These are phyloP conservation scores for Saccharomyces mikatae DNA, from an alignment of 805 yeast genomes.

Conservation along the genomic window DNA sequence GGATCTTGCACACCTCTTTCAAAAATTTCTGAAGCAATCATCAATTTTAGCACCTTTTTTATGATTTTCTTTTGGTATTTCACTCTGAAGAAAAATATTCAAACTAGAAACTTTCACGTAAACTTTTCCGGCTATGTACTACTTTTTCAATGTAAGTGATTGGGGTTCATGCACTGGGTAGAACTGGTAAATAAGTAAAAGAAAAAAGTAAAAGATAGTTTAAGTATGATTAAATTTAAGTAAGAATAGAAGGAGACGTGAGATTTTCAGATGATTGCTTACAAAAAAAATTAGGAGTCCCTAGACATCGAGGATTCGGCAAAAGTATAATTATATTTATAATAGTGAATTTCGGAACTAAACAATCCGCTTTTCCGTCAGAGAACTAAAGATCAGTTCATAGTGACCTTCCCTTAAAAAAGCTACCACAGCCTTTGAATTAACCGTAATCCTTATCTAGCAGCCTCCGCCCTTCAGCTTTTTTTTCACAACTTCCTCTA, in stretches of 20 bases:
- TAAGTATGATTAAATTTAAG: background rate
- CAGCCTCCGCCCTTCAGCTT: background rate
- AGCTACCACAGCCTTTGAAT: background rate
- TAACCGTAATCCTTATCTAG: background rate
- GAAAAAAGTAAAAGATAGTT: background rate
- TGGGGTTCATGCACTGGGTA: background rate
- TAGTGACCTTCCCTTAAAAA: background rate
- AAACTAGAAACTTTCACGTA: background rate
- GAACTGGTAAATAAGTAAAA: background rate
- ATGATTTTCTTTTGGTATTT: background rate
- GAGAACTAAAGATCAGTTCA: background rate
- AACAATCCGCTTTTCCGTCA: background rate
- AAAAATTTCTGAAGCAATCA: constrained; percentile 13
- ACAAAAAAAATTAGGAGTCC: background rate
- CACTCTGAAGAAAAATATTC: background rate
- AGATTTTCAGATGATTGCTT: background rate
- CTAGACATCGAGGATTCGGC: background rate
- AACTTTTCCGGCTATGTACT: background rate
- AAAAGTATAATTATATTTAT: background rate
- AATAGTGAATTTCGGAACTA: background rate
- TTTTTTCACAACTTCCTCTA: background rate
- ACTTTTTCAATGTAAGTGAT: background rate
- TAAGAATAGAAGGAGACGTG: background rate
- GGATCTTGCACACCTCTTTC: constrained; percentile 26
- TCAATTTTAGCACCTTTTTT: background rate